These are phyloP conservation scores for Chlorella sp. DNA, from an alignment of 139 green algal genomes.

Conservation along the genomic window DNA sequence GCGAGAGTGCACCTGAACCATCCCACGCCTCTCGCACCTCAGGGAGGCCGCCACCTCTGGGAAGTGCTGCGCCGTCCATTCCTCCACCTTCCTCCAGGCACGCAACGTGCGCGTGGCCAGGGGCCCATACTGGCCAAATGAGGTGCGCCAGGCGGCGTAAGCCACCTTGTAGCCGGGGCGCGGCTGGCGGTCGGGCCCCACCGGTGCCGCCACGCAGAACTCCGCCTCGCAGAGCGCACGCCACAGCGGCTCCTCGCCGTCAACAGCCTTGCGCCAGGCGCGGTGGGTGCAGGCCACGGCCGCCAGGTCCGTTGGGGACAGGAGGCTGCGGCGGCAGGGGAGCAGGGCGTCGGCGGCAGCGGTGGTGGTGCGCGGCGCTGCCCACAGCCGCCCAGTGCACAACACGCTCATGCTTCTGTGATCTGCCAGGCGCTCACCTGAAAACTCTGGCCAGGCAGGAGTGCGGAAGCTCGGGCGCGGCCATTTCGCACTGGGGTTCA, in stretches of 20 bases:
- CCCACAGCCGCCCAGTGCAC: too few species aligned
- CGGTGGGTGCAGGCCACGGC: conserved; percentile 17
- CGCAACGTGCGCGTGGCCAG: conserved; percentile 12
- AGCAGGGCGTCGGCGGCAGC: too few species aligned
- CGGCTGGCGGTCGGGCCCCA: not conserved
- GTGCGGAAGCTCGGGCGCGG: too few species aligned
- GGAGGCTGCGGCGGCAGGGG: not conserved
- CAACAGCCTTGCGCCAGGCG: not conserved
- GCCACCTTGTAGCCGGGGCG: not conserved
- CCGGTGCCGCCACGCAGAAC: not conserved
- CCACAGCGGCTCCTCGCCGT: conserved; percentile 32
- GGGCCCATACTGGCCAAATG: conserved; percentile 21
- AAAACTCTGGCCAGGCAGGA: too few species aligned
- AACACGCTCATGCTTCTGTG: too few species aligned
- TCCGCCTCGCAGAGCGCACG: not conserved
- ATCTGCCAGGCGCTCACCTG: too few species aligned
- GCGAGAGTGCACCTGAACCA: not conserved
- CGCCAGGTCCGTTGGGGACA: conserved; percentile 2
- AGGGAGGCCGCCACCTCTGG: conserved; percentile 11
- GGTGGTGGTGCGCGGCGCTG: too few species aligned
- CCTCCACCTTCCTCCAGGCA: conserved; percentile 30
- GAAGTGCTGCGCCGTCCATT: conserved; percentile 19
- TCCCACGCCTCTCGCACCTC: not conserved
- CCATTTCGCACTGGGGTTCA: too few species aligned
- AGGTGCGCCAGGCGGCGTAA: conserved; percentile 18